Percentiles rank a stretch among this genome's conserved stretches.
These are phyloP conservation scores for Pseudonitzschia pungens DNA, from an alignment of 108 stramenopile species.

Conservation along the genomic window DNA sequence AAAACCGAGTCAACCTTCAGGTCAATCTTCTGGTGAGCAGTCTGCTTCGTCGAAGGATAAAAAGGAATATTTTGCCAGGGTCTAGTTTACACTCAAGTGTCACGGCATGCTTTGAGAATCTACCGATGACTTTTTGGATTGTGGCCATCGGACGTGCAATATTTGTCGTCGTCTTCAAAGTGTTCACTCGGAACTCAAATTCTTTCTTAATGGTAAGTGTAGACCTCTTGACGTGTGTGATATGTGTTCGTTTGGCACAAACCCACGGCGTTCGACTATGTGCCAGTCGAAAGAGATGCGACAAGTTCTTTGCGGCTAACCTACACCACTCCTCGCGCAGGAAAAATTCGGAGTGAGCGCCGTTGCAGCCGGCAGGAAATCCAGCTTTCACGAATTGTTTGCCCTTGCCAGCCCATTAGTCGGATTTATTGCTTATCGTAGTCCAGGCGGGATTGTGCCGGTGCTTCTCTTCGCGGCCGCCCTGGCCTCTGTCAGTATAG, in stretches of 20 bases:
- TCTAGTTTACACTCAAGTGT: neutral
- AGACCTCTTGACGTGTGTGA: neutral
- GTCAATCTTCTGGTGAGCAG: neutral
- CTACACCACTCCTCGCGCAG: neutral
- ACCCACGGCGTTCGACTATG: too few relatives aligned
- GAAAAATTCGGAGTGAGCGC: conserved; percentile 4
- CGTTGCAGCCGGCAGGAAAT: conserved; percentile 12
- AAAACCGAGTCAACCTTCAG: neutral
- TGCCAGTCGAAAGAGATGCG: too few relatives aligned
- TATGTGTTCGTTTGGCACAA: too few relatives aligned
- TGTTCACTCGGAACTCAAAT: conserved; percentile 10
- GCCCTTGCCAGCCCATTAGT: neutral
- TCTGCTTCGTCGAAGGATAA: neutral
- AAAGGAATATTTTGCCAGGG: neutral
- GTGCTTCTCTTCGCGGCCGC: neutral
- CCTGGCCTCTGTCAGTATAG: conserved; percentile 14
- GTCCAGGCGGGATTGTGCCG: conserved; percentile 8
- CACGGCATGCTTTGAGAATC: neutral
- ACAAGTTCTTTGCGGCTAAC: neutral
- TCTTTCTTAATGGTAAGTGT: conserved; percentile 12
- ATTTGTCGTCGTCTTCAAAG: conserved; percentile 9
- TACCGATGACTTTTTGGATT: conserved; percentile 14
- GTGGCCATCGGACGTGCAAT: conserved; percentile 12
- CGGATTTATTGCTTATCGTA: conserved; percentile 3
- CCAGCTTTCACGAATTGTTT: conserved; percentile 13